Percentiles rank a stretch among this genome's conserved stretches.
phyloP scores from a whole-genome alignment of 495 filamentous ascomycete species.

The Talaromyces stipitatus region DNA sequence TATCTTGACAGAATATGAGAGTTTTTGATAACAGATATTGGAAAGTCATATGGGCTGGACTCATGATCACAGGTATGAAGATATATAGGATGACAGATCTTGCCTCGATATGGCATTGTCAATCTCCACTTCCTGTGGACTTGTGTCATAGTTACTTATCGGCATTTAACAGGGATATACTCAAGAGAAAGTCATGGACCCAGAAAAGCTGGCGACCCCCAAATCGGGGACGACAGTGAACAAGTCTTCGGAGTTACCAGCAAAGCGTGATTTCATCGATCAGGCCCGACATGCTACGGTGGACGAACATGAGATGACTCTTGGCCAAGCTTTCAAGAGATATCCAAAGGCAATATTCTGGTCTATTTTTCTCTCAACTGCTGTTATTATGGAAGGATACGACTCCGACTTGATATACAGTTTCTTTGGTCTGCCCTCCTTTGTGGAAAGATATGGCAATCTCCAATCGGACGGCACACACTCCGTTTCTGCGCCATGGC shows the following conservation, averaged over 20 bases:
- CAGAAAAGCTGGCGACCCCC: neutral
- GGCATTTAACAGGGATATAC: neutral
- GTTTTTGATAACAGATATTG: neutral
- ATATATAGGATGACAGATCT: neutral
- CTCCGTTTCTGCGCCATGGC: conserved; percentile 57
- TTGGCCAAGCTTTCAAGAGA: conserved; percentile 9
- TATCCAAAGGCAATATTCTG: conserved; percentile 42
- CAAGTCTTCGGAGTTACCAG: neutral
- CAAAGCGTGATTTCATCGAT: conserved; percentile 1
- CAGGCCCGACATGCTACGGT: conserved; percentile 9
- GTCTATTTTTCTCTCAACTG: conserved; percentile 33
- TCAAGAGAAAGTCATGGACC: conserved; percentile 1
- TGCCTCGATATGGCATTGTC: conserved; percentile 1
- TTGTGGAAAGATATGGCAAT: conserved; percentile 55
- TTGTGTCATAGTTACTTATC: neutral
- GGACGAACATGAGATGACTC: conserved; percentile 17
- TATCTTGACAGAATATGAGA: neutral
- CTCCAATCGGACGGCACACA: conserved; percentile 34
- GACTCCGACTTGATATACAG: conserved; percentile 31
- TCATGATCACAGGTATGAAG: neutral
- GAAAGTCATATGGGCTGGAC: neutral
- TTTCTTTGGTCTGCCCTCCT: conserved; percentile 29
- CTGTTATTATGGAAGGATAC: conserved; percentile 46
- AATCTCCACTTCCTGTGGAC: neutral
- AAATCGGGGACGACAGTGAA: neutral